phyloP scores from a whole-genome alignment of 495 filamentous ascomycete species.

The Tuber calosporum region DNA sequence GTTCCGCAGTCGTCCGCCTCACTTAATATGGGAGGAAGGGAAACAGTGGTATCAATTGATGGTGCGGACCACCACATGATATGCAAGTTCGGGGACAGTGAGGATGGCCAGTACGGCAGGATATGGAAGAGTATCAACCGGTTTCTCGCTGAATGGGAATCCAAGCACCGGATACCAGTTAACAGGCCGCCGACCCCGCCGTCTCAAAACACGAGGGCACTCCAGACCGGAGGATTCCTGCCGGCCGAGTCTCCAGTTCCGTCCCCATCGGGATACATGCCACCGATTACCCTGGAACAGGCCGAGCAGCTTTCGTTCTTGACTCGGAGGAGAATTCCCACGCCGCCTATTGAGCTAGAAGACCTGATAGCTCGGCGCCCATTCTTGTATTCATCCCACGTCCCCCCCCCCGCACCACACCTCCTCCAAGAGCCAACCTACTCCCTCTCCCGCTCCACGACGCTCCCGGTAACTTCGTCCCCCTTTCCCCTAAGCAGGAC shows the following conservation, averaged over 20 bases:
- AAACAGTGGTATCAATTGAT: conserved; percentile 18
- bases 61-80: conserved; percentile 30
- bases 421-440: not conserved
- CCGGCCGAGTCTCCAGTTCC: not conserved
- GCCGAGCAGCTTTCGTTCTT: not conserved
- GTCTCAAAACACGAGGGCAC: not conserved
- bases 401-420: not conserved
- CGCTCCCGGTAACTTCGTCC: not conserved
- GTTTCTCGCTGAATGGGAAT: conserved; percentile 4
- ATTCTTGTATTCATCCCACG: not conserved
- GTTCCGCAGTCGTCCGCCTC: conserved; percentile 25
- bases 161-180: not conserved
- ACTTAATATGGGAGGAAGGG: conserved; percentile 29
- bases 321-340: not conserved
- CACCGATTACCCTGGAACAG: not conserved
- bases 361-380: not conserved
- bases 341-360: not conserved
- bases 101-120: conserved; percentile 11
- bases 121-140: conserved; percentile 4
- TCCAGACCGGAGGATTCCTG: not conserved
- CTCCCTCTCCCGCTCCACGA: not conserved
- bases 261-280: not conserved
- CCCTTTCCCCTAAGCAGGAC: not conserved
- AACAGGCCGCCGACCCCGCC: not conserved
- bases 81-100: conserved; percentile 22